These are phyloP conservation scores for Acacia concinna DNA, from an alignment of 331 rosid genomes.

Conservation along the genomic window DNA sequence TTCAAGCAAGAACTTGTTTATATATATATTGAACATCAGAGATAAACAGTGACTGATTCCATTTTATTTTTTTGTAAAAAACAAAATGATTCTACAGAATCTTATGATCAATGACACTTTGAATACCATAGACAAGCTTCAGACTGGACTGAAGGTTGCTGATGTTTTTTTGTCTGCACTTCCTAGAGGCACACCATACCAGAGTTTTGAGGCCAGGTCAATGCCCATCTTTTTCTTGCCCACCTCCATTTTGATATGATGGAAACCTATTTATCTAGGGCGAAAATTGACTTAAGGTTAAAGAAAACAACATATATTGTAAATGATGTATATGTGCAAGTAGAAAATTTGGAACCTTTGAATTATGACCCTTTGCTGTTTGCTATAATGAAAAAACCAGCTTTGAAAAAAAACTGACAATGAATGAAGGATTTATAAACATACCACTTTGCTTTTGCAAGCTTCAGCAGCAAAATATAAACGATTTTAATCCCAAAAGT, in stretches of 20 bases:
- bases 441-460: neutral
- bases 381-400: neutral
- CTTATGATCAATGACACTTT: conserved; percentile 74
- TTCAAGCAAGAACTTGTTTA: neutral
- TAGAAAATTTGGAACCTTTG: neutral
- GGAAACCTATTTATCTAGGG: neutral
- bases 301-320: neutral
- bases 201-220: conserved; percentile 68
- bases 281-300: neutral
- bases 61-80: too few relatives aligned
- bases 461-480: neutral
- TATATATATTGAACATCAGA: neutral
- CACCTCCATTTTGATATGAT: conserved; percentile 1
- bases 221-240: neutral
- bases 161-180: conserved; percentile 55
- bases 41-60: neutral
- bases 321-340: neutral
- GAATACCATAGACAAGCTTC: conserved; percentile 62
- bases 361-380: neutral
- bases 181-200: conserved; percentile 60
- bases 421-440: neutral
- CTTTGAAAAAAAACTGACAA: neutral
- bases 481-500: neutral
- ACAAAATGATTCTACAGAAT: conserved; percentile 49
- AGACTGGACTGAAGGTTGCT: conserved; percentile 59